These are phyloP conservation scores for Fusarium abutilonis DNA, from an alignment of 2,329 filamentous ascomycete genomes.

Conservation along the genomic window DNA sequence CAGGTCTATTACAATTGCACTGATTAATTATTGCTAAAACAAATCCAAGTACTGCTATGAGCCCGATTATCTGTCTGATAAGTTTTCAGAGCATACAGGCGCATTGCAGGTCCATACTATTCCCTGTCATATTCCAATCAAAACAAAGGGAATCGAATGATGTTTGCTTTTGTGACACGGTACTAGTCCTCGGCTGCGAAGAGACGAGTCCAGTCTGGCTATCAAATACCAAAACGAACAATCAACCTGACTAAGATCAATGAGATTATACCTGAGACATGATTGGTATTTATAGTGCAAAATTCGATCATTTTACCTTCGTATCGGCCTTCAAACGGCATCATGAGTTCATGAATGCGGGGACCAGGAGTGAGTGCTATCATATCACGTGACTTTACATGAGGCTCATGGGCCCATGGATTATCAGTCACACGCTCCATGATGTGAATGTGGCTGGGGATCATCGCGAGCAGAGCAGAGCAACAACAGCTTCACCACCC, in stretches of 20 bases:
- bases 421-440: constrained; percentile 37
- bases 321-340: constrained; percentile 18
- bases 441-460: constrained; percentile 45
- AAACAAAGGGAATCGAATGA: constrained; percentile 14
- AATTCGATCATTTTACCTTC: background rate
- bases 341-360: constrained; percentile 47
- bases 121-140: background rate
- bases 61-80: too few species aligned
- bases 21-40: too few species aligned
- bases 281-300: background rate
- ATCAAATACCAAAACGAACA: constrained; percentile 3
- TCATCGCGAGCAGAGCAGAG: background rate
- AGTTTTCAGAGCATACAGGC: too few species aligned
- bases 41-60: too few species aligned
- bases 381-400: constrained; percentile 43
- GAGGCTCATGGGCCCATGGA: constrained; percentile 11
- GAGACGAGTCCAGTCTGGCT: constrained; percentile 4
- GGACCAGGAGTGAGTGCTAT: constrained; percentile 17
- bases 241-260: background rate
- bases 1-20: too few species aligned
- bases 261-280: background rate
- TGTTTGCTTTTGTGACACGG: constrained; percentile 38
- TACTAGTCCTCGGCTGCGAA: constrained; percentile 28
- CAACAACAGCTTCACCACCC: constrained; percentile 33
- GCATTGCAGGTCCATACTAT: background rate